These are phyloP conservation scores for Daldinia decipiens DNA, from an alignment of 495 filamentous ascomycete genomes.

Conservation along the genomic window DNA sequence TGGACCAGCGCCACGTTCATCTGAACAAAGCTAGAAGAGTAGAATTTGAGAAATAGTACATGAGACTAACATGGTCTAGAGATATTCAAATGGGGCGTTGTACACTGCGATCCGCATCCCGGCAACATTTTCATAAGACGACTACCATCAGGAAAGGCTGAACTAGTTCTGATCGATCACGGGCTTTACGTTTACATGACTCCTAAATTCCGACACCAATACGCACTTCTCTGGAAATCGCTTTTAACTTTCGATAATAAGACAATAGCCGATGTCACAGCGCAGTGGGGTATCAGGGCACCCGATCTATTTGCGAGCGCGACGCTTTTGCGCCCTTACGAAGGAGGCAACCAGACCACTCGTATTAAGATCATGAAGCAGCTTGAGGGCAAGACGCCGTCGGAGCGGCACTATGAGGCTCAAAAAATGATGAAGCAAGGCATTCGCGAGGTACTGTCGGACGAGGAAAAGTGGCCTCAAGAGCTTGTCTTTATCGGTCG, in stretches of 20 bases:
- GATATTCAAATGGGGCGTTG: slow-evolving; percentile 94
- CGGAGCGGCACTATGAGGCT: slow-evolving; percentile 80
- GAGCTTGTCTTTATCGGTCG: slow-evolving; percentile 96
- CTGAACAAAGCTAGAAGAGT: not conserved
- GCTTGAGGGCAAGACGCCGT: slow-evolving; percentile 65
- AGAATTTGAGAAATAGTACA: not conserved
- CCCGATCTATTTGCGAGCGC: slow-evolving; percentile 90
- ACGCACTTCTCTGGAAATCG: slow-evolving; percentile 91
- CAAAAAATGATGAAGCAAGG: slow-evolving; percentile 85
- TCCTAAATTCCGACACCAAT: slow-evolving; percentile 85
- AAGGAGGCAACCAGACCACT: slow-evolving; percentile 78
- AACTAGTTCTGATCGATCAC: slow-evolving; percentile 96
- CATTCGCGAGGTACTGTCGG: slow-evolving; percentile 82
- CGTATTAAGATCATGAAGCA: slow-evolving; percentile 64
- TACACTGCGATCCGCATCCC: slow-evolving; percentile 96
- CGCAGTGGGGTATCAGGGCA: slow-evolving; percentile 85
- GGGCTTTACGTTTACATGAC: slow-evolving; percentile 93
- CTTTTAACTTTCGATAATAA: slow-evolving; percentile 93
- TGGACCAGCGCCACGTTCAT: not conserved
- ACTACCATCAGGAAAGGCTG: slow-evolving; percentile 78
- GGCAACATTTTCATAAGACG: slow-evolving; percentile 97
- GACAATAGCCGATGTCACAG: slow-evolving; percentile 74
- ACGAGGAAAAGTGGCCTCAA: slow-evolving; percentile 91
- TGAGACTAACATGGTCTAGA: slow-evolving; percentile 55
- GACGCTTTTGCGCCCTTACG: slow-evolving; percentile 89